phyloP scores from a whole-genome alignment of 1,139 yeast species.

The Yamadazyma taylorii region DNA sequence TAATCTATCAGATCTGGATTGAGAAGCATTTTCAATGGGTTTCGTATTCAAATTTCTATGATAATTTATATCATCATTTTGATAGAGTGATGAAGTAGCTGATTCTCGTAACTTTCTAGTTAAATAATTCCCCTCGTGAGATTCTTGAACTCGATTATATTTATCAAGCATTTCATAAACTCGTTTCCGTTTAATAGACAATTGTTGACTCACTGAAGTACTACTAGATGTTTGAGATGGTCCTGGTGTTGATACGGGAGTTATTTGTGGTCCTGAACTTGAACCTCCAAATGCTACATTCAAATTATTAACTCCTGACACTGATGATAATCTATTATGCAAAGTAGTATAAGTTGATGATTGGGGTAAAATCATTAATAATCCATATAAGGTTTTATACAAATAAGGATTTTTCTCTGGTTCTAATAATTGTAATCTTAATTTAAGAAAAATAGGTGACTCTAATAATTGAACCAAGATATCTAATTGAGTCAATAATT shows the following conservation, averaged over 20 bases:
- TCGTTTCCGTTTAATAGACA: conserved; percentile 44
- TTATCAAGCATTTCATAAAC: conserved; percentile 58
- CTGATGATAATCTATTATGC: conserved; percentile 68
- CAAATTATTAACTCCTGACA: conserved; percentile 26
- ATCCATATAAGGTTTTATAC: conserved; percentile 86
- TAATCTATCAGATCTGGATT: conserved; percentile 16
- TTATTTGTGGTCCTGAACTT: conserved; percentile 16
- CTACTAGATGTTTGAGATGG: conserved; percentile 16
- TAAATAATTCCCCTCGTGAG: conserved; percentile 38
- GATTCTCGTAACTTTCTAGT: conserved; percentile 15
- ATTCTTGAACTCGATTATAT: conserved; percentile 60
- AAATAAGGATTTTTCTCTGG: conserved; percentile 82
- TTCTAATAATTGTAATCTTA: conserved; percentile 82
- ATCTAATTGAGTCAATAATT: conserved; percentile 74
- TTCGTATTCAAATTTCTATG: conserved; percentile 5
- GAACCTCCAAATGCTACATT: conserved; percentile 6
- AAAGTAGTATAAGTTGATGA: conserved; percentile 86
- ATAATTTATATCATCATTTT: conserved; percentile 10
- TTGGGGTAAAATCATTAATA: conserved; percentile 93
- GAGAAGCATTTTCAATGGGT: conserved; percentile 8
- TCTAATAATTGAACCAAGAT: conserved; percentile 71
- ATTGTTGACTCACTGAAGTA: conserved; percentile 23
- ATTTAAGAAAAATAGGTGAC: conserved; percentile 86
- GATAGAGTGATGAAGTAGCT: conserved; percentile 16
- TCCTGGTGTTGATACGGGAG: conserved; percentile 26